Evolutionary conservation across 2,329 filamentous ascomycete genomes (phyloP).

Genomic region (Knufia petricola): DNA sequence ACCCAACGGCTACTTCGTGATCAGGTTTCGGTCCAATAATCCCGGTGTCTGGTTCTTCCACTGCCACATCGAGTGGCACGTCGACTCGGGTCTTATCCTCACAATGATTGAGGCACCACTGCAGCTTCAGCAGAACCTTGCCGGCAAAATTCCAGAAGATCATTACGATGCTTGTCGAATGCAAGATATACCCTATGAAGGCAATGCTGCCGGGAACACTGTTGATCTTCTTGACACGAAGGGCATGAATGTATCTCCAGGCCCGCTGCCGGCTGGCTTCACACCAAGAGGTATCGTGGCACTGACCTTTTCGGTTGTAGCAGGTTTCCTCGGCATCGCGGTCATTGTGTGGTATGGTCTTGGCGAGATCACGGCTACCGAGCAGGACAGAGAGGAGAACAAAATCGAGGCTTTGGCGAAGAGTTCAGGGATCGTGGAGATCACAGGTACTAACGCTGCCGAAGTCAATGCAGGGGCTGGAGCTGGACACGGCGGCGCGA

Average conservation of each 20-base stretch:
- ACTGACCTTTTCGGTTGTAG: slow-evolving; percentile 60
- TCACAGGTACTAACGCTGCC: not conserved
- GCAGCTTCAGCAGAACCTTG: slow-evolving; percentile 50
- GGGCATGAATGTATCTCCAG: slow-evolving; percentile 49
- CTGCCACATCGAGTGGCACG: slow-evolving; percentile 46
- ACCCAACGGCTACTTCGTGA: slow-evolving; percentile 45
- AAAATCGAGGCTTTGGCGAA: slow-evolving; percentile 6
- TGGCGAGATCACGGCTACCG: slow-evolving; percentile 18
- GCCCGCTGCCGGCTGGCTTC: slow-evolving; percentile 57
- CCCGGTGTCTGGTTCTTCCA: slow-evolving; percentile 43
- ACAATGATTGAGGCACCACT: slow-evolving; percentile 45
- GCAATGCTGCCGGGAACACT: slow-evolving; percentile 69
- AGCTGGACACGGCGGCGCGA: not conserved
- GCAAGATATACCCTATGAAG: slow-evolving; percentile 34
- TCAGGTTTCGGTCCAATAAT: slow-evolving; percentile 48
- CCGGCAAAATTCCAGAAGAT: slow-evolving; percentile 16
- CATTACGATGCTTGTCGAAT: slow-evolving; percentile 29
- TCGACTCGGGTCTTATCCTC: slow-evolving; percentile 42
- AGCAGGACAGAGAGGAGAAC: slow-evolving; percentile 8
- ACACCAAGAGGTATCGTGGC: slow-evolving; percentile 63
- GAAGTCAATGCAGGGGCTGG: not conserved
- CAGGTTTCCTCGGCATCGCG: slow-evolving; percentile 58
- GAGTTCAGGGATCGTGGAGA: not conserved
- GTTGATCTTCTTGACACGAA: slow-evolving; percentile 52
- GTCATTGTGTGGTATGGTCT: slow-evolving; percentile 57